Conservation (phyloP, 495 filamentous ascomycete species). For the Penicillium ochrochloron region DNA sequence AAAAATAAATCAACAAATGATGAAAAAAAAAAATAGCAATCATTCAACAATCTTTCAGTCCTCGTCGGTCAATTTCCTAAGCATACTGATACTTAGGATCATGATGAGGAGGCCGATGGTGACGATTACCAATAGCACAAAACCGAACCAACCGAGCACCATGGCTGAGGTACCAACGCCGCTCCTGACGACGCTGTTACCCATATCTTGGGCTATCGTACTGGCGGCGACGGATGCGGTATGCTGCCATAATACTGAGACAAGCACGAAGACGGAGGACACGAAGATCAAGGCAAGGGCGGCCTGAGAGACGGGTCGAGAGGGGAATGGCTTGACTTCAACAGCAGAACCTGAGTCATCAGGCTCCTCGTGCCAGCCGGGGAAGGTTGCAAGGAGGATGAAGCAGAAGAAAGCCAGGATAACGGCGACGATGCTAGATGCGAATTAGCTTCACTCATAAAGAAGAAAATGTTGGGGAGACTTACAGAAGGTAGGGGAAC, state of each 20-base stretch:
- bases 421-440: conserved; percentile 66
- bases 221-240: conserved; percentile 93
- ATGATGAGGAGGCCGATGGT: conserved; percentile 94
- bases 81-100: conserved; percentile 84
- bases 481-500: conserved; percentile 71
- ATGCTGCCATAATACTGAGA: conserved; percentile 75
- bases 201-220: conserved; percentile 90
- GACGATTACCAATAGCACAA: conserved; percentile 86
- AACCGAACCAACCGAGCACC: conserved; percentile 97
- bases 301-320: conserved; percentile 67
- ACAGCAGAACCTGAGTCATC: conserved; percentile 57
- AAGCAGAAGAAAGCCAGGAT: conserved; percentile 72
- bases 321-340: conserved; percentile 73
- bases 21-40: conserved; percentile 20
- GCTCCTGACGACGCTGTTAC: conserved; percentile 87
- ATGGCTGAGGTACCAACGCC: conserved; percentile 92
- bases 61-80: conserved; percentile 60
- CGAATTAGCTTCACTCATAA: conserved; percentile 11
- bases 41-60: conserved; percentile 32
- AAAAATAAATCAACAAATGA: conserved; percentile 22
- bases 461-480: neutral
- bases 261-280: conserved; percentile 70
- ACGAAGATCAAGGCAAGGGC: conserved; percentile 71
- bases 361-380: conserved; percentile 71
- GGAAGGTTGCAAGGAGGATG: conserved; percentile 72